Evolutionary conservation across 176 grass and related monocot genomes (phyloP), one percentile per base, ranked within the genome.

Genomic region (Areca catechu): DNA sequence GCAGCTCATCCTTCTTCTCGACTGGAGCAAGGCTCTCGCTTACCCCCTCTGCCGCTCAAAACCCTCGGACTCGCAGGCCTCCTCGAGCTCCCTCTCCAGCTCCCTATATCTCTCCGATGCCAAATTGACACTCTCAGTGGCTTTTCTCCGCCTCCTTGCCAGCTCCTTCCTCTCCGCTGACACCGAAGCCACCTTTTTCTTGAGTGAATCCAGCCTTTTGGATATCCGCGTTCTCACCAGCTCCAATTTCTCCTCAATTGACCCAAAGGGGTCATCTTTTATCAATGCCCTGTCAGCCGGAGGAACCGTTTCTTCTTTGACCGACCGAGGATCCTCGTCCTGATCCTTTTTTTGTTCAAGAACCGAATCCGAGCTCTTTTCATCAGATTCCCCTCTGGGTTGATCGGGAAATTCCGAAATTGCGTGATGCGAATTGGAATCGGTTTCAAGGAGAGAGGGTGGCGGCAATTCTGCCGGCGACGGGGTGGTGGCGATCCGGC

Each of bases 31-130:
- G 78, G 4, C 74, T 76, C 24, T 92, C 70, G 0, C 87, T 92
- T 69, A 98, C 84, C 62, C 51, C 80, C 78, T 98, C 93, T 1
- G 93, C 93, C 25, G 91, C 66, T 98, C 93, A 19, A 98, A 92
- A 56, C 89, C 87, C 61, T 98, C 93, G 0, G 87, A 54, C 62
- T 98, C 93, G 2, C 93, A 98, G 17, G 84, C 87, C 79, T 80
- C 77, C 81, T 98, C 87, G 23, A 98, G 54, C 72, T 97, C 83
- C 65, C 58, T 88, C 70, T 97, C 93, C 72, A 97, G 30, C 60
- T 98, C 93, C 68, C 79, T 88, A 50, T 88, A 79, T 51, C 52
- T 92, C 20, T 71, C 53, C 0, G 59, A 75, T 0, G 71, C 78
- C 0, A 74, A 71, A 18, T 76, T 71, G 16, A 70, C 75, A 0